Conservation (phyloP, 2,329 filamentous ascomycete species). For the Pestalotiopsis sp. region DNA sequence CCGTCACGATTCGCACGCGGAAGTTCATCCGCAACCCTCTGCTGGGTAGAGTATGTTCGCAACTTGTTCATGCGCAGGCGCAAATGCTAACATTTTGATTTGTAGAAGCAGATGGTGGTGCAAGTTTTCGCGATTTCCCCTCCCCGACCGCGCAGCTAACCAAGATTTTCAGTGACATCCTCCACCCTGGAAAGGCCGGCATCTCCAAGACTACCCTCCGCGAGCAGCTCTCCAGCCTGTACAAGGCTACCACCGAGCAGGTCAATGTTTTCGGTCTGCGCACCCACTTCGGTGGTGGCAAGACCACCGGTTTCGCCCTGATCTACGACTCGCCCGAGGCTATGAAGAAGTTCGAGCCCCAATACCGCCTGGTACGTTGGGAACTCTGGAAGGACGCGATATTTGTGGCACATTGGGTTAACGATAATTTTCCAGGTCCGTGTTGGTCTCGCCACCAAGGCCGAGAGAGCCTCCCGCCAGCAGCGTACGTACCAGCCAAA, state of each 20-base stretch:
- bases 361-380: conserved; percentile 76
- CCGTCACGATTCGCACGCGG: conserved; percentile 63
- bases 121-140: conserved; percentile 56
- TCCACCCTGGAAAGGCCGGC: conserved; percentile 97
- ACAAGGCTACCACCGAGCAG: conserved; percentile 98
- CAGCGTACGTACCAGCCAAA: conserved; percentile 72
- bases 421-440: conserved; percentile 59
- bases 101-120: conserved; percentile 97
- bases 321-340: conserved; percentile 98
- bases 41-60: conserved; percentile 66
- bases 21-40: conserved; percentile 99
- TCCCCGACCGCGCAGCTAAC: not conserved
- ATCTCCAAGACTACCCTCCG: conserved; percentile 99
- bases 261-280: conserved; percentile 98
- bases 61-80: not conserved
- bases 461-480: conserved; percentile 97
- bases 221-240: conserved; percentile 88
- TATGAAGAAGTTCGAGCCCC: conserved; percentile 99
- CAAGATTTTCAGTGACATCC: conserved; percentile 77
- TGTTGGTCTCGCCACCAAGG: conserved; percentile 89
- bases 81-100: not conserved
- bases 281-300: conserved; percentile 99
- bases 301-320: conserved; percentile 98
- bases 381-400: not conserved
- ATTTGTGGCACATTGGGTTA: not conserved